Conservation (phyloP, 2,329 filamentous ascomycete species). For the Ophiostoma ulmi region DNA sequence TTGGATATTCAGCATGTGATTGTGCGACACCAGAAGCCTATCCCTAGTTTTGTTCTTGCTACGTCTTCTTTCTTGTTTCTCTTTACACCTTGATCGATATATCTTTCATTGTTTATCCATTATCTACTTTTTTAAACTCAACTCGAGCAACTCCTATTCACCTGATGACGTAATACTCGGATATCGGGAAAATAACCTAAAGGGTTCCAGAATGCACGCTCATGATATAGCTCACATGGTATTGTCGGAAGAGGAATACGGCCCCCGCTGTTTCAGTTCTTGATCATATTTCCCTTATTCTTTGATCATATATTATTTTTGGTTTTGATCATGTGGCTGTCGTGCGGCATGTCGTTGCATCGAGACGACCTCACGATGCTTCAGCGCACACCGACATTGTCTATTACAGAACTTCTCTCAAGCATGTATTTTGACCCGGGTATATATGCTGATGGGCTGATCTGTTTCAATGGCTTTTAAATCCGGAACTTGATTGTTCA, state of each 20-base stretch:
- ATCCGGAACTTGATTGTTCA: not conserved
- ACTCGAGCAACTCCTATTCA: not conserved
- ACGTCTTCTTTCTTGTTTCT: not conserved
- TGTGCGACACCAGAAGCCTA: not conserved
- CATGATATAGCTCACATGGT: slow-evolving; percentile 5
- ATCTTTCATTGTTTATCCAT: not conserved
- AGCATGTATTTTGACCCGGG: not conserved
- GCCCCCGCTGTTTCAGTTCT: not conserved
- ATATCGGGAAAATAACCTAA: not conserved
- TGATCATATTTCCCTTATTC: not conserved
- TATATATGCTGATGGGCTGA: not conserved
- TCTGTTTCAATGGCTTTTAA: not conserved
- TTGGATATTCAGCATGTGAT: not conserved
- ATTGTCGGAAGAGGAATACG: not conserved
- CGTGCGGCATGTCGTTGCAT: not conserved
- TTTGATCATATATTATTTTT: not conserved
- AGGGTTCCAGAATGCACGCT: not conserved
- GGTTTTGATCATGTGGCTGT: not conserved
- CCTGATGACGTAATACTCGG: not conserved
- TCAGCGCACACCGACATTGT: slow-evolving; percentile 9
- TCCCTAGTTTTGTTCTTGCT: not conserved
- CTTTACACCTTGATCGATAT: not conserved
- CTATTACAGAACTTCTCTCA: not conserved
- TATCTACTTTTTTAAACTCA: not conserved
- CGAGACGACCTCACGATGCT: slow-evolving; percentile 7